A percentile compares a stretch with the other conserved stretches of the same genome.
These are phyloP conservation scores for Crithidia mellificae DNA, from an alignment of 208 protist species.

Conservation along the genomic window DNA sequence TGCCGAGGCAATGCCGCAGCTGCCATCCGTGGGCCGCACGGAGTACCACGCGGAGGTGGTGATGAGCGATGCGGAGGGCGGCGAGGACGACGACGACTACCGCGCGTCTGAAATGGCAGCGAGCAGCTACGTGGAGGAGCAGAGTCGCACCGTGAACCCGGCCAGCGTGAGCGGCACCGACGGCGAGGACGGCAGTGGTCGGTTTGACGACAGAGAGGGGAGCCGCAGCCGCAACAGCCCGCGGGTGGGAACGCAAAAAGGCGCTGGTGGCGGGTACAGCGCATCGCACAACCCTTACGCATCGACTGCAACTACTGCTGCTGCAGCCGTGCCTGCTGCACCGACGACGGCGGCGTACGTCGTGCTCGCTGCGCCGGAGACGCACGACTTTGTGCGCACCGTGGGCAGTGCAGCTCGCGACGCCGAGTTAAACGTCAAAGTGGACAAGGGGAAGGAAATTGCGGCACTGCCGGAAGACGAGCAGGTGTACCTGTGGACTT, in stretches of 20 bases:
- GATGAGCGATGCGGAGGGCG: constrained; percentile 33
- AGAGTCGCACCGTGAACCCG: constrained; percentile 2
- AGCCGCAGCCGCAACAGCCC: background rate
- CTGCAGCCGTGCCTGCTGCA: background rate
- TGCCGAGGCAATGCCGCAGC: background rate
- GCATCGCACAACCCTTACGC: background rate
- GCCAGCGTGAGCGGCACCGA: background rate
- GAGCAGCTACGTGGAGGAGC: constrained; percentile 4
- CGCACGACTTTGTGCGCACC: constrained; percentile 30
- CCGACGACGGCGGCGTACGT: constrained; percentile 37
- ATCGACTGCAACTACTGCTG: background rate
- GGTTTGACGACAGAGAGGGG: background rate
- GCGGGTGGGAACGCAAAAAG: background rate
- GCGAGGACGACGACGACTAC: background rate
- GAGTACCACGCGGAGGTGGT: constrained; percentile 38
- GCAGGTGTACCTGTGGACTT: constrained; percentile 44
- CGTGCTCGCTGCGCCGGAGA: constrained; percentile 30
- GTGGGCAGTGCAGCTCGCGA: constrained; percentile 30
- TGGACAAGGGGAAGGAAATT: constrained; percentile 37
- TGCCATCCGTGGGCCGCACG: constrained; percentile 4
- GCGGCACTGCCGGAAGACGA: constrained; percentile 23
- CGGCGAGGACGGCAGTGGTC: background rate
- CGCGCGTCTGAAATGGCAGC: background rate
- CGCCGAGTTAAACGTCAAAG: constrained; percentile 23
- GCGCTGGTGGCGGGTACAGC: background rate